Percentiles rank a stretch among this genome's conserved stretches.
These are phyloP conservation scores for Dendrostoma leiphaemia DNA, from an alignment of 2,329 filamentous ascomycete species.

Conservation along the genomic window DNA sequence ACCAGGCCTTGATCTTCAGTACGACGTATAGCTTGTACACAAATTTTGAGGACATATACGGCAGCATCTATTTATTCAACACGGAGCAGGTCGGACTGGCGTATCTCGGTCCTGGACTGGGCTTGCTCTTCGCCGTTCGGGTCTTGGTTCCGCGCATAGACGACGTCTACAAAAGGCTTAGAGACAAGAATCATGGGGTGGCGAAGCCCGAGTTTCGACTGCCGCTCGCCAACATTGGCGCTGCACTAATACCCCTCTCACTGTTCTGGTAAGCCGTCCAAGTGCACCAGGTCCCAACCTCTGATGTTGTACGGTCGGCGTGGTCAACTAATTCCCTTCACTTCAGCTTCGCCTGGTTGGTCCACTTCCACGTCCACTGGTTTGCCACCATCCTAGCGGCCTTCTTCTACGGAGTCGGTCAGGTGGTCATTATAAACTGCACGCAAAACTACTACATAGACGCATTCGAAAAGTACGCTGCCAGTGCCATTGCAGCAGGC, in stretches of 20 bases:
- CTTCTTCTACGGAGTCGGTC: slow-evolving; percentile 47
- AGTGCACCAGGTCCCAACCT: neutral
- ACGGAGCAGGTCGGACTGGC: slow-evolving; percentile 12
- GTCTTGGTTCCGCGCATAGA: slow-evolving; percentile 13
- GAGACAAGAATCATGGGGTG: slow-evolving; percentile 2
- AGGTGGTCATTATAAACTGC: slow-evolving; percentile 49
- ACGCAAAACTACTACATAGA: slow-evolving; percentile 54
- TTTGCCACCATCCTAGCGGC: slow-evolving; percentile 46
- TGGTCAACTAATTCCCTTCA: neutral
- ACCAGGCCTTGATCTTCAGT: slow-evolving; percentile 12
- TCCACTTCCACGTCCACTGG: slow-evolving; percentile 27
- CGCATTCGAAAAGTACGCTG: slow-evolving; percentile 32
- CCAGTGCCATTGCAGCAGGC: slow-evolving; percentile 39
- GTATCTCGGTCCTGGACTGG: slow-evolving; percentile 10
- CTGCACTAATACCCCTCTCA: slow-evolving; percentile 39
- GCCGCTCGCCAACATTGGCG: slow-evolving; percentile 12
- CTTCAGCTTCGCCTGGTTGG: slow-evolving; percentile 25
- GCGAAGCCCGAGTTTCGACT: slow-evolving; percentile 13
- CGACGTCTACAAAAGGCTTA: slow-evolving; percentile 11
- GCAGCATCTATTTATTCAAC: slow-evolving; percentile 10
- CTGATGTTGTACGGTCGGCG: no score
- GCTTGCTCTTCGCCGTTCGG: slow-evolving; percentile 9
- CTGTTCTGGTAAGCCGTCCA: slow-evolving; percentile 20
- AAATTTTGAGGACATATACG: slow-evolving; percentile 13
- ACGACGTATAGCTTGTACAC: slow-evolving; percentile 14